Evolutionary conservation across 257 asterid species (phyloP).

Genomic region (Osmanthus fragrans): DNA sequence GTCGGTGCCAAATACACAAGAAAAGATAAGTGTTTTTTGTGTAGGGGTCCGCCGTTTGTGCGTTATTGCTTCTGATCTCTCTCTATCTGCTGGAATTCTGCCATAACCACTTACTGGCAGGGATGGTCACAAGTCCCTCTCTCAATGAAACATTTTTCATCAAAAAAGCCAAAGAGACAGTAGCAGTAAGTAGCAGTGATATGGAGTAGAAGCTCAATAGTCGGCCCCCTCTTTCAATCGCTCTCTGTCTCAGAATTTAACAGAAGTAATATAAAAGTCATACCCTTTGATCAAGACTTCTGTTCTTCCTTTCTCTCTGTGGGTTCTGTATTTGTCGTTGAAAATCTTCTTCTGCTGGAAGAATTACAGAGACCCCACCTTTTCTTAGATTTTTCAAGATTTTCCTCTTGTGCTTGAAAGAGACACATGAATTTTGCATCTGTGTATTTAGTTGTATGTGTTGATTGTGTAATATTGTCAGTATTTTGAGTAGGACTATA

Average conservation of each 20-base stretch:
- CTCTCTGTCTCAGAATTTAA: background rate
- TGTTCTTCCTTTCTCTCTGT: slow-evolving; percentile 8
- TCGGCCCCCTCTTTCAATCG: background rate
- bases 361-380: slow-evolving; percentile 62
- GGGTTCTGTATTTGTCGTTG: slow-evolving; percentile 6
- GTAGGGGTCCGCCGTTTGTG: slow-evolving; percentile 20
- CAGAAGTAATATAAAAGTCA: background rate
- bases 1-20: slow-evolving; percentile 2
- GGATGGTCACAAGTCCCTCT: slow-evolving; percentile 33
- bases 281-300: background rate
- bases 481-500: background rate
- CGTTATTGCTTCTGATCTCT: slow-evolving; percentile 15
- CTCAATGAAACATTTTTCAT: slow-evolving; percentile 31
- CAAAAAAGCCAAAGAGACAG: slow-evolving; percentile 36
- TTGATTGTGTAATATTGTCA: background rate
- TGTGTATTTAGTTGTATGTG: background rate
- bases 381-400: slow-evolving; percentile 26
- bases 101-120: slow-evolving; percentile 33
- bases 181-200: slow-evolving; percentile 26
- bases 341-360: slow-evolving; percentile 41
- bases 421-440: slow-evolving; percentile 14
- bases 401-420: slow-evolving; percentile 20
- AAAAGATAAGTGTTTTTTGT: background rate
- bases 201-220: slow-evolving; percentile 27
- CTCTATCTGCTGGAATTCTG: slow-evolving; percentile 19